These are phyloP conservation scores for Aspergillus transmontanensis DNA, from an alignment of 2,329 filamentous ascomycete genomes.

Conservation along the genomic window DNA sequence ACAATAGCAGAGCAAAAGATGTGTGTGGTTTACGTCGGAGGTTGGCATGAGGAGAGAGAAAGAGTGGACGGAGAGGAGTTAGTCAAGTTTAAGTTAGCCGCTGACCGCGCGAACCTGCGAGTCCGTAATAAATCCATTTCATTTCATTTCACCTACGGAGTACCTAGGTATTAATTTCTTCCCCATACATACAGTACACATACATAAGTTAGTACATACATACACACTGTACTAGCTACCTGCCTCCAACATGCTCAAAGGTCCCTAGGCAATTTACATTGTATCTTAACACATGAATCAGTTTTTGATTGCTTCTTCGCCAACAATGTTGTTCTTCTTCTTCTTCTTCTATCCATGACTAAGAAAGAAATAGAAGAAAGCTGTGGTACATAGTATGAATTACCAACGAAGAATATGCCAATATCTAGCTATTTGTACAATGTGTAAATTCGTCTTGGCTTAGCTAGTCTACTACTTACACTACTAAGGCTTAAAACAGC, in stretches of 20 bases:
- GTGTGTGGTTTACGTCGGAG: neutral
- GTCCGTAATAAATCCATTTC: neutral
- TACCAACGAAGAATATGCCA: neutral
- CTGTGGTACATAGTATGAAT: neutral
- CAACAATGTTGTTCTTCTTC: no score
- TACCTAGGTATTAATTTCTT: neutral
- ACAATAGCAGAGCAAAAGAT: constrained; percentile 14
- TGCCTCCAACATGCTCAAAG: no score
- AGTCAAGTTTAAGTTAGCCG: constrained; percentile 2
- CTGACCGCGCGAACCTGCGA: neutral
- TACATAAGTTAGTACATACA: neutral
- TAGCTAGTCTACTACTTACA: neutral
- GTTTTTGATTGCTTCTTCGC: no score
- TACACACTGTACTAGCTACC: no score
- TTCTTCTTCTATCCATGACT: no score
- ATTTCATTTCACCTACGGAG: neutral
- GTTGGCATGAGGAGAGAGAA: constrained; percentile 7
- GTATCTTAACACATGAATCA: no score
- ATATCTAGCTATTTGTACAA: neutral
- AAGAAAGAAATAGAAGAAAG: neutral
- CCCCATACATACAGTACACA: neutral
- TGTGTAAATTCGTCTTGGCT: neutral
- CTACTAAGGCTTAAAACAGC: constrained; percentile 1
- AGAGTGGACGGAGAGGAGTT: constrained; percentile 7
- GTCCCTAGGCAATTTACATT: no score